Percentiles rank a stretch among this genome's conserved stretches.
Conservation (phyloP, 2,329 filamentous ascomycete species). For the Ophiocordyceps camponoti-saundersi region DNA sequence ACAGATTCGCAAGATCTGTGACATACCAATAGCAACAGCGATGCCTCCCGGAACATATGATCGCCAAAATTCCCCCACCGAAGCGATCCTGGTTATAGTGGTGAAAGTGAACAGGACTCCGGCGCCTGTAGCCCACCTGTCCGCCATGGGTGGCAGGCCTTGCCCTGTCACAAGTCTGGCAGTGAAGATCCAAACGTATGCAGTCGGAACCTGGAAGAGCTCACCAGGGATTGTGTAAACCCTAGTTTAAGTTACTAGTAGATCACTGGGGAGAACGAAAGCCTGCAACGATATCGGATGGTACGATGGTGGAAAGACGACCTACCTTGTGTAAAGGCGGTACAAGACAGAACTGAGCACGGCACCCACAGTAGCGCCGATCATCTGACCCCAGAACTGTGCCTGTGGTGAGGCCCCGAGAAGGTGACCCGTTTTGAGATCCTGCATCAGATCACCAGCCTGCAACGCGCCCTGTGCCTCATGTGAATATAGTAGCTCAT, state of each 20-base stretch:
- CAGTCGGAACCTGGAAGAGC: constrained; percentile 85
- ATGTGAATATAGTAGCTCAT: not conserved
- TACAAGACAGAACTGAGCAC: constrained; percentile 79
- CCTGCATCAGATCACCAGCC: constrained; percentile 91
- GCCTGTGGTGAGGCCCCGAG: constrained; percentile 84
- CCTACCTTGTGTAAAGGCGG: constrained; percentile 52
- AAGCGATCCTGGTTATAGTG: constrained; percentile 53
- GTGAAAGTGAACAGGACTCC: constrained; percentile 55
- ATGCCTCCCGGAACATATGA: constrained; percentile 78
- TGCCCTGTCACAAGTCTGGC: constrained; percentile 82
- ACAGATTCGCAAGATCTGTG: too few relatives aligned
- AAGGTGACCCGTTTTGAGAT: constrained; percentile 89
- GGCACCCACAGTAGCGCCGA: constrained; percentile 74
- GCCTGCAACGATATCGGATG: too few relatives aligned
- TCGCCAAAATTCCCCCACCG: constrained; percentile 44
- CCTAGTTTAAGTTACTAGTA: constrained; percentile 15
- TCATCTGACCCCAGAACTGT: constrained; percentile 92
- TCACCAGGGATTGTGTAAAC: constrained; percentile 82
- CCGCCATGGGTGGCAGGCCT: constrained; percentile 70
- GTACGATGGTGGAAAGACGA: not conserved
- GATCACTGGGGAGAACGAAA: too few relatives aligned
- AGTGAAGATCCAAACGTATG: constrained; percentile 95
- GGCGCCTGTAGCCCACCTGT: constrained; percentile 61
- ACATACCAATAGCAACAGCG: constrained; percentile 70
- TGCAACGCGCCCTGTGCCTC: constrained; percentile 53